Conservation (phyloP, 805 yeast genomes). For the Dipodascus geniculatus region DNA sequence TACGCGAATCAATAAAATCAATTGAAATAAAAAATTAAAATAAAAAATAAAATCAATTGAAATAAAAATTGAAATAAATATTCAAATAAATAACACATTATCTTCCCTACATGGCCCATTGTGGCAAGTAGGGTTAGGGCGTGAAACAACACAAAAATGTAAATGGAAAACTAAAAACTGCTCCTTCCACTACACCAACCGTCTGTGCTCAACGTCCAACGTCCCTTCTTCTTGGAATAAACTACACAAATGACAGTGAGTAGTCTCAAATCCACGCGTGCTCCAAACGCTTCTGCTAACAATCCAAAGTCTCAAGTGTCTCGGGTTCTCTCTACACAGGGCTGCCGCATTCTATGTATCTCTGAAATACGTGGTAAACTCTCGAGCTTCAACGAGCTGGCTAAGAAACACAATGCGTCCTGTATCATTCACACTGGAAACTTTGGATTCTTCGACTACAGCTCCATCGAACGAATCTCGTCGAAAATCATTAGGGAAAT, state of each 20-base stretch:
- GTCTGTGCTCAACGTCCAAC: too few relatives aligned
- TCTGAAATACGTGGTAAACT: conserved; percentile 49
- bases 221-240: too few relatives aligned
- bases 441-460: conserved; percentile 62
- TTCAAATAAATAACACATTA: too few relatives aligned
- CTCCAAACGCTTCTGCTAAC: too few relatives aligned
- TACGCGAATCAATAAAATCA: background rate
- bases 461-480: conserved; percentile 41
- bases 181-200: background rate
- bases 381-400: conserved; percentile 38
- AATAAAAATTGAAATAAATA: too few relatives aligned
- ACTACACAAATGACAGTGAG: background rate
- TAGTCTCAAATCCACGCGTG: background rate
- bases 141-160: background rate
- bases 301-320: background rate
- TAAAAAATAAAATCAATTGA: too few relatives aligned
- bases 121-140: background rate
- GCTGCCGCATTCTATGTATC: conserved; percentile 32
- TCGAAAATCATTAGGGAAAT: conserved; percentile 34
- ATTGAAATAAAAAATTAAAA: too few relatives aligned
- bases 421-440: conserved; percentile 62
- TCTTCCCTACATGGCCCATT: background rate
- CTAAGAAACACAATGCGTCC: conserved; percentile 35
- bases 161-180: background rate
- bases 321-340: background rate